Evolutionary conservation across 2,329 filamentous ascomycete species (phyloP).

Genomic region (Fusarium napiforme): DNA sequence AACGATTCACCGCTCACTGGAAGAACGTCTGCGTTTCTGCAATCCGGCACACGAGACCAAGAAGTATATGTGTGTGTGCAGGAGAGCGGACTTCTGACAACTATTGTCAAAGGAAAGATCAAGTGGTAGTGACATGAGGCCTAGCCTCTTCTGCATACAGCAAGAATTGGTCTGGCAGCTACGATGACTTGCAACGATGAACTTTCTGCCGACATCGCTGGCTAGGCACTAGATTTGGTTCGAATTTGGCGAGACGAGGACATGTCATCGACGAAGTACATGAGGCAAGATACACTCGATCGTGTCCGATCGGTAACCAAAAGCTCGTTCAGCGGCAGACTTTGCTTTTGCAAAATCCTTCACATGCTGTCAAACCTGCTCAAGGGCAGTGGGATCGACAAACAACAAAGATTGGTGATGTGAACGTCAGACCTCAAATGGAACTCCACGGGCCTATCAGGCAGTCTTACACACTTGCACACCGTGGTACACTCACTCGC

Average conservation of each 20-base stretch:
- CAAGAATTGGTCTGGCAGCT: not conserved
- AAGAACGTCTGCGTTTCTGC: conserved; percentile 9
- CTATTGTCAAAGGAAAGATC: not conserved
- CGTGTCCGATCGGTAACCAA: not conserved
- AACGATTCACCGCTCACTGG: not conserved
- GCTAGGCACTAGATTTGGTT: conserved; percentile 8
- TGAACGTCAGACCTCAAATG: conserved; percentile 9
- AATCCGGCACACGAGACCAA: conserved; percentile 3
- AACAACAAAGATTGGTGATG: conserved; percentile 21
- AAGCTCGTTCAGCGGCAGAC: not conserved
- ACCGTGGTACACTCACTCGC: not conserved
- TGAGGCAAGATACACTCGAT: conserved; percentile 17
- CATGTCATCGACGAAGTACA: conserved; percentile 3
- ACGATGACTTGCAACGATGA: conserved; percentile 16
- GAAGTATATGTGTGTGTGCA: not conserved
- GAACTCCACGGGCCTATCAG: not conserved
- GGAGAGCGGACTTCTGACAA: not conserved
- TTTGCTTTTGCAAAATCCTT: conserved; percentile 7
- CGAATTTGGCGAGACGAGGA: not conserved
- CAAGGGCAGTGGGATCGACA: conserved; percentile 19
- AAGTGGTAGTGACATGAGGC: not conserved
- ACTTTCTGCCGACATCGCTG: not conserved
- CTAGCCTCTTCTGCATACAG: not conserved
- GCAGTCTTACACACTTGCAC: not conserved
- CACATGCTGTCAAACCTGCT: conserved; percentile 7